phyloP scores from a whole-genome alignment of 2,329 filamentous ascomycete genomes.

The Botrytis porri region DNA sequence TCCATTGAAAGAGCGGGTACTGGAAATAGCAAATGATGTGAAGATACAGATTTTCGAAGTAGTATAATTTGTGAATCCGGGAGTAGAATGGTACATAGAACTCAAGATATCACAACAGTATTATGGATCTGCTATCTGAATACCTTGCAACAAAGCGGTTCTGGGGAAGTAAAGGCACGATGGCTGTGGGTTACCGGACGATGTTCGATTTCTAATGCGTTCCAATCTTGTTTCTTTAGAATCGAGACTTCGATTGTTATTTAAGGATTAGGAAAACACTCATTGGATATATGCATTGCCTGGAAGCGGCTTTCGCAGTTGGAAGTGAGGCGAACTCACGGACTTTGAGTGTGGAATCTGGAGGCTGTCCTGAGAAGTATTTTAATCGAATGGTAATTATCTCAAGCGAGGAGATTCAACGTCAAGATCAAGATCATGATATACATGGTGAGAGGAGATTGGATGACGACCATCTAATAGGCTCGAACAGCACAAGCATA shows the following conservation, averaged over 20 bases:
- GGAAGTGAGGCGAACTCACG: neutral
- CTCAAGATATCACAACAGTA: rapidly evolving
- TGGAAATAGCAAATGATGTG: neutral
- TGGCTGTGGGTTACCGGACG: too few species aligned
- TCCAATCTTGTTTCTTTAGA: neutral
- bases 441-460: neutral
- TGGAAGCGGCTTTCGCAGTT: too few species aligned
- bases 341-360: neutral
- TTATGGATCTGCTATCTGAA: rapidly evolving
- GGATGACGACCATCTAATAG: rapidly evolving
- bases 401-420: rapidly evolving
- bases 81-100: neutral
- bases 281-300: rapidly evolving
- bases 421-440: neutral
- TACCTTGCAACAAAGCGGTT: too few species aligned
- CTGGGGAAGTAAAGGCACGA: too few species aligned
- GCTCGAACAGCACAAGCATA: rapidly evolving
- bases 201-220: too few species aligned
- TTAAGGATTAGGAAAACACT: neutral
- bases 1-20: neutral
- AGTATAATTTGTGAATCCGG: rapidly evolving
- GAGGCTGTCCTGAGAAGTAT: too few species aligned
- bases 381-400: rapidly evolving
- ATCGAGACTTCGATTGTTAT: neutral
- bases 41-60: neutral